Base-by-base conservation (phyloP, 495 filamentous ascomycete species). In the Friedmanniomyces endolithicus region DNA sequence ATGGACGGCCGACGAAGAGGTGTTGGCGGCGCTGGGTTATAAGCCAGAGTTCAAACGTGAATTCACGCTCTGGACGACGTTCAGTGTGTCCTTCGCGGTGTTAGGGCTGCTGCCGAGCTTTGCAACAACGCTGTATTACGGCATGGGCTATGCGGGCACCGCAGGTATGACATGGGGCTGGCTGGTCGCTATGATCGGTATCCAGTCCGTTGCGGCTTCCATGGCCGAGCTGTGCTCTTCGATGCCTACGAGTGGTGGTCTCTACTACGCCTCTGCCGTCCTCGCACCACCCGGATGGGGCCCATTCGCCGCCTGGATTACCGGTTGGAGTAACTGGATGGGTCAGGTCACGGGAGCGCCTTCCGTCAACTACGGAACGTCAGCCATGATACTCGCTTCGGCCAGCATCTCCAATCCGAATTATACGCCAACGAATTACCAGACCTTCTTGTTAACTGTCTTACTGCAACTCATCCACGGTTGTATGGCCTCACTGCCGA, bases 151-250 rank as follows among this genome's bases (percentile, higher is more conserved):
- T 70, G 85, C 86, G 19, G 85, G 85, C 11, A 85, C 83, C 1
- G 84, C 80, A 12, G 70, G 69, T n/a, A 88, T 88, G 83, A 82
- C 82, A 1, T 88, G 85, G 85, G 85, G 85, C 17, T 89, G 85
- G 85, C 69, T 89, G 31, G 72, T 88, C 51, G 82, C 82, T 23
- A 85, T 87, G 74, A 48, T 81, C 14, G 86, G 86, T 52, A 87
- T 89, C 48, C 78, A 87, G 64, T 85, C 79, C 63, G 77, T 88
- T 55, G 83, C 82, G 6, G 74, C 78, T 70, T 71, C 74, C 35
- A 83, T 84, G 80, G 80, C 80, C 0, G 82, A 84, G 66, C 68
- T 85, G 16, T 83, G 81, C 63, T 79, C 74, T 3, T 78, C 78
- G 29, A 84, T 84, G 82, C 81, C 80, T 14, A 85, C 83, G 37